Percentiles rank a stretch among this genome's conserved stretches.
These are phyloP conservation scores for Debaryomyces tyrocola DNA, from an alignment of 805 yeast genomes.

Conservation along the genomic window DNA sequence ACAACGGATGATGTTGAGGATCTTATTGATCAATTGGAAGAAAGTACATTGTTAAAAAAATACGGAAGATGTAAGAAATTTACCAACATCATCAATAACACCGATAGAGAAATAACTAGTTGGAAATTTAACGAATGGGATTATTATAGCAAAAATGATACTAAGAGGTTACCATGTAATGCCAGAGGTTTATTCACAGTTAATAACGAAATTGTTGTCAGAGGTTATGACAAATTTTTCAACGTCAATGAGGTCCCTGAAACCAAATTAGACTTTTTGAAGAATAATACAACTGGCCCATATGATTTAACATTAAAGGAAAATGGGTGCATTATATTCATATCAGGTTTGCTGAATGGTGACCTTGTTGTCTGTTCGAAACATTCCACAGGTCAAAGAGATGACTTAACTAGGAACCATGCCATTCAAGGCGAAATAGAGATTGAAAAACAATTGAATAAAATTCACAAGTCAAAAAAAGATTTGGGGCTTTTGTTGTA, in stretches of 20 bases:
- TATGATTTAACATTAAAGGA: conserved; percentile 81
- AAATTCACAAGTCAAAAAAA: conserved; percentile 34
- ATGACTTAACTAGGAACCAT: conserved; percentile 60
- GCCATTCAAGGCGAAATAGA: conserved; percentile 69
- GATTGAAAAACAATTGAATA: conserved; percentile 52
- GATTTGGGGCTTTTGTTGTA: conserved; percentile 60
- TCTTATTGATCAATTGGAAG: conserved; percentile 20
- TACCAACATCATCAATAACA: conserved; percentile 8
- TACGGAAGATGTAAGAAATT: conserved; percentile 22
- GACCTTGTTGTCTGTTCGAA: conserved; percentile 85
- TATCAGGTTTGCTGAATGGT: conserved; percentile 76
- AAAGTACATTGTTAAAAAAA: conserved; percentile 13
- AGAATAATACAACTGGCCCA: conserved; percentile 62
- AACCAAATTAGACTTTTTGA: conserved; percentile 52
- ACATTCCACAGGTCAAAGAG: conserved; percentile 76
- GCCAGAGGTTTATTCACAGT: conserved; percentile 84
- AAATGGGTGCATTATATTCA: conserved; percentile 88
- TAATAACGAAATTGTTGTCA: conserved; percentile 52
- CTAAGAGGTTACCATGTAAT: conserved; percentile 57
- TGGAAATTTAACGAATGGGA: conserved; percentile 96
- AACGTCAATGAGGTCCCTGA: conserved; percentile 63
- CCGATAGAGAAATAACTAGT: conserved; percentile 15
- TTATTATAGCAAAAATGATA: conserved; percentile 51
- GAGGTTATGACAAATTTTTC: conserved; percentile 96
- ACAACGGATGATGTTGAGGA: conserved; percentile 13